These are phyloP conservation scores for Podila horticola DNA, from an alignment of 192 early-diverging fungal species.

Conservation along the genomic window DNA sequence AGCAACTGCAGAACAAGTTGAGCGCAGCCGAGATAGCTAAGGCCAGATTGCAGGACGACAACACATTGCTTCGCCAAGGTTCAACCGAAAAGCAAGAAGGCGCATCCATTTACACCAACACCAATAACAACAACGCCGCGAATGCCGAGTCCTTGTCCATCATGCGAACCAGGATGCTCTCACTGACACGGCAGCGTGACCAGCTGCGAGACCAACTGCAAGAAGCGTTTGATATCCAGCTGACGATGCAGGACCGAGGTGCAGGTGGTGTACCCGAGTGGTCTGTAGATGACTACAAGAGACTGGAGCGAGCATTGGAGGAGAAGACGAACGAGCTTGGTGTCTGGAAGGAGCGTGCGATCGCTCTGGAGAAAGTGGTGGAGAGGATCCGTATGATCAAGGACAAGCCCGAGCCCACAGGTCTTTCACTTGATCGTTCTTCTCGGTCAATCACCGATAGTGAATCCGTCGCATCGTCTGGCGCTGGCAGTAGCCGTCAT, in stretches of 20 bases:
- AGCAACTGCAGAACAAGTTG: conserved; percentile 44
- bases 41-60: conserved; percentile 42
- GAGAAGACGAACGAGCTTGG: conserved; percentile 41
- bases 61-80: conserved; percentile 28
- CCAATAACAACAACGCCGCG: neutral
- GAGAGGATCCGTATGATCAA: conserved; percentile 51
- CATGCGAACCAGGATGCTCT: conserved; percentile 44
- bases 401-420: conserved; percentile 42
- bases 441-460: conserved; percentile 17
- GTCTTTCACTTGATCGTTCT: conserved; percentile 26
- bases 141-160: conserved; percentile 32
- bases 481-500: conserved; percentile 9
- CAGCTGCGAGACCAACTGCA: conserved; percentile 43
- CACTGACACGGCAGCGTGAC: conserved; percentile 39
- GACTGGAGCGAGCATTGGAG: conserved; percentile 38
- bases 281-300: conserved; percentile 42
- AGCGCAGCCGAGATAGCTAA: conserved; percentile 42
- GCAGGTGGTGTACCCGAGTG: conserved; percentile 33
- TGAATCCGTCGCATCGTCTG: conserved; percentile 15
- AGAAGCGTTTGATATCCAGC: conserved; percentile 50
- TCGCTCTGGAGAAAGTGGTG: conserved; percentile 47
- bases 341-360: conserved; percentile 45
- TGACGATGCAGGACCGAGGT: conserved; percentile 32
- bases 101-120: neutral
- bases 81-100: conserved; percentile 13